Evolutionary conservation across 208 protist species (phyloP).

Genomic region (Wallacemonas sp.): DNA sequence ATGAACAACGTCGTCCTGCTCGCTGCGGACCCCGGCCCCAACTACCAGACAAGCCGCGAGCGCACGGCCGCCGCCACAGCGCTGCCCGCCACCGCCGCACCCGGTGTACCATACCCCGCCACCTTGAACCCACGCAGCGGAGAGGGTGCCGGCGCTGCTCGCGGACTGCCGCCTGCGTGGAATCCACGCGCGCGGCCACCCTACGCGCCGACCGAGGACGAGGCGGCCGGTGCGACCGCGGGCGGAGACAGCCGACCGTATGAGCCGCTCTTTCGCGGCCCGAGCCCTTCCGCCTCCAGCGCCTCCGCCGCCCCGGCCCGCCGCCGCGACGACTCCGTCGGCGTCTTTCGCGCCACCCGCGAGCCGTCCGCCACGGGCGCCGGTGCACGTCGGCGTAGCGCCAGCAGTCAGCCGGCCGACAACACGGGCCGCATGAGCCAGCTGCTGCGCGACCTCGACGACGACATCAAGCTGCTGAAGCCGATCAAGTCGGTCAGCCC

Average conservation of each 20-base stretch:
- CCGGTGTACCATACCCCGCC: slow-evolving; percentile 11
- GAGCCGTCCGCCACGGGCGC: not conserved
- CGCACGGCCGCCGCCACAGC: not conserved
- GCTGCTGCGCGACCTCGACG: slow-evolving; percentile 78
- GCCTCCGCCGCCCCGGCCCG: not conserved
- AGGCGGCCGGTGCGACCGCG: not conserved
- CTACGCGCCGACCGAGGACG: not conserved
- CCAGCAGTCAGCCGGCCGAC: not conserved
- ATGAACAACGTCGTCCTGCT: slow-evolving; percentile 85
- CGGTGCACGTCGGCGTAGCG: not conserved
- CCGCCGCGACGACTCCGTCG: slow-evolving; percentile 3
- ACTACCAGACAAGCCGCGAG: slow-evolving; percentile 33
- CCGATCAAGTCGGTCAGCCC: slow-evolving; percentile 72
- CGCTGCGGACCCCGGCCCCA: slow-evolving; percentile 64
- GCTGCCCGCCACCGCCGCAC: not conserved
- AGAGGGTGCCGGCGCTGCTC: not conserved
- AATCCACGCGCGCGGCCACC: not conserved
- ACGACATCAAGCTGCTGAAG: slow-evolving; percentile 79
- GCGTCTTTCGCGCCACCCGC: slow-evolving; percentile 6
- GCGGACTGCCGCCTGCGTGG: not conserved
- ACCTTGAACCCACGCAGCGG: not conserved
- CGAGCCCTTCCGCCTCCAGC: not conserved
- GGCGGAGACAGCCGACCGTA: not conserved
- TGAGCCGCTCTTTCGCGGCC: slow-evolving; percentile 1
- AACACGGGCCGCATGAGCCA: slow-evolving; percentile 62